A percentile compares a stretch with the other conserved stretches of the same genome.
phyloP scores from a whole-genome alignment of 306 rosid genomes.

The Sindora glabra region DNA sequence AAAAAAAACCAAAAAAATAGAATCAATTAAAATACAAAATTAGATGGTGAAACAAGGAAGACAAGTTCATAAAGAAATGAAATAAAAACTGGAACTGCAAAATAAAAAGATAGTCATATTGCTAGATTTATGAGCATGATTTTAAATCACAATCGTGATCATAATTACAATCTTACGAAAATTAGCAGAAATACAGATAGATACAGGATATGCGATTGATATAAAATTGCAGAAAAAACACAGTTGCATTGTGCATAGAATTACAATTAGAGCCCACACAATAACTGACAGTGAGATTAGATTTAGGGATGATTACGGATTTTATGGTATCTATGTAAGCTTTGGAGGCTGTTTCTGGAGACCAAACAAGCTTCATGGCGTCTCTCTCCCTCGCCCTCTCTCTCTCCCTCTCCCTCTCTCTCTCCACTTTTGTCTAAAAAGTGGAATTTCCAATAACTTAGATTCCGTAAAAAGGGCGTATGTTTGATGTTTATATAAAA shows the following conservation, averaged over 20 bases:
- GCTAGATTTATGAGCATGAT: too few species aligned
- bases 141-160: too few species aligned
- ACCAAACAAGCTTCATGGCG: constrained; percentile 91
- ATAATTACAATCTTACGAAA: too few species aligned
- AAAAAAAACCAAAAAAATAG: too few species aligned
- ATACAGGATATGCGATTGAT: too few species aligned
- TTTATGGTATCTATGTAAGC: constrained; percentile 74
- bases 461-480: not conserved
- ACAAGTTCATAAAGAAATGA: too few species aligned
- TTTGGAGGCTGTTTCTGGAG: constrained; percentile 73
- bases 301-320: constrained; percentile 39
- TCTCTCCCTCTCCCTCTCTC: not conserved
- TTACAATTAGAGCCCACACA: not conserved
- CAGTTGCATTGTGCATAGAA: not conserved
- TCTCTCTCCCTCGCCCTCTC: not conserved
- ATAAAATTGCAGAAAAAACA: not conserved
- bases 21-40: too few species aligned
- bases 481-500: constrained; percentile 1
- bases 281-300: not conserved
- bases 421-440: not conserved
- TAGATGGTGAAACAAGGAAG: too few species aligned
- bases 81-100: too few species aligned
- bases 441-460: not conserved
- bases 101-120: too few species aligned
- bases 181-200: too few species aligned